Percentiles rank a stretch among this genome's conserved stretches.
phyloP scores from a whole-genome alignment of 805 yeast species.

The Zygotorulaspora chibaensis region DNA sequence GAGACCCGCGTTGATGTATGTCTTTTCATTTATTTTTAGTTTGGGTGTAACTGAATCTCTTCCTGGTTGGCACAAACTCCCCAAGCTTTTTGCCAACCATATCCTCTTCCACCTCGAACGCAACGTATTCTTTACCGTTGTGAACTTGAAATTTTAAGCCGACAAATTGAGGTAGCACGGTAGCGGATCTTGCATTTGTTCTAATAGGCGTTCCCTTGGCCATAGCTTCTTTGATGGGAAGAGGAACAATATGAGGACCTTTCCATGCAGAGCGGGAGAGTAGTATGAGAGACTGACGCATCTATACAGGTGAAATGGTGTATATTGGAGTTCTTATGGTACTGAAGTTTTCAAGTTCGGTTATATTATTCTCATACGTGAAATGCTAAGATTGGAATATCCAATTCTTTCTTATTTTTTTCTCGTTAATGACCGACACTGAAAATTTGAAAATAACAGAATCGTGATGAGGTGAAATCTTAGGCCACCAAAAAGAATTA shows the following conservation, averaged over 20 bases:
- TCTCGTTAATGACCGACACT: background rate
- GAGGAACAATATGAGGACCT: constrained; percentile 90
- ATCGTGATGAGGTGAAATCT: constrained; percentile 9
- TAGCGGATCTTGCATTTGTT: constrained; percentile 94
- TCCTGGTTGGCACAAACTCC: constrained; percentile 92
- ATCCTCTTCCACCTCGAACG: constrained; percentile 80
- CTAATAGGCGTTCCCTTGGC: constrained; percentile 80
- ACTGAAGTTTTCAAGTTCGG: constrained; percentile 1
- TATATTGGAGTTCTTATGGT: background rate
- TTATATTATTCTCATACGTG: background rate
- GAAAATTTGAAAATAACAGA: constrained; percentile 8
- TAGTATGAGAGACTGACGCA: constrained; percentile 30
- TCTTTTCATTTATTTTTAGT: constrained; percentile 51
- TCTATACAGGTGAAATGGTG: background rate
- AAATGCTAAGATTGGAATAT: background rate
- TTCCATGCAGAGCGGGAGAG: constrained; percentile 58
- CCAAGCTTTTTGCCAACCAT: constrained; percentile 97
- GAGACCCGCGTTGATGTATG: background rate
- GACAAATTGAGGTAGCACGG: constrained; percentile 91
- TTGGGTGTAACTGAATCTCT: constrained; percentile 76
- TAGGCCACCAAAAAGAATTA: background rate
- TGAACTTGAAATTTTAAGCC: constrained; percentile 93
- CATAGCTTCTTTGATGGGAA: constrained; percentile 85
- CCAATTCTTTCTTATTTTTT: background rate
- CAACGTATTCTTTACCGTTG: constrained; percentile 92